phyloP scores from a whole-genome alignment of 2,329 filamentous ascomycete species.

The Fusarium multiceps region DNA sequence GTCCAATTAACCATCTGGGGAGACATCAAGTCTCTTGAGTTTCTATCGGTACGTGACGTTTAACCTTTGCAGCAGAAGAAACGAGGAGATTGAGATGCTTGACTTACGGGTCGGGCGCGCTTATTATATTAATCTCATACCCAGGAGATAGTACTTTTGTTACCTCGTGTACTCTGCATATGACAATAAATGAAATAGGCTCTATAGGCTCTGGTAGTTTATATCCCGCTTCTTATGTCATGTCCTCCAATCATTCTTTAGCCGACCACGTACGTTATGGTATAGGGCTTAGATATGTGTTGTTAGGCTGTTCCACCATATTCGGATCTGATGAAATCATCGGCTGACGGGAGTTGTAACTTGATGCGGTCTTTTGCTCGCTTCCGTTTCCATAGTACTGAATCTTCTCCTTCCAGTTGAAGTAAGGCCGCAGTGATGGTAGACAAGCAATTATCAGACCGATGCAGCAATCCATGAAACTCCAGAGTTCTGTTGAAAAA shows the following conservation, averaged over 20 bases:
- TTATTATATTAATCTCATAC: neutral
- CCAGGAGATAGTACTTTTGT: neutral
- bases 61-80: neutral
- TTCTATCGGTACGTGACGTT: neutral
- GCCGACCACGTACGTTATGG: neutral
- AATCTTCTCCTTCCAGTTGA: slow-evolving; percentile 3
- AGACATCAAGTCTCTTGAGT: neutral
- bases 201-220: neutral
- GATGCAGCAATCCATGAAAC: slow-evolving; percentile 11
- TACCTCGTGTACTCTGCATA: neutral
- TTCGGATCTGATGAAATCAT: neutral
- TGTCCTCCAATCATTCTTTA: neutral
- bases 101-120: too few relatives aligned
- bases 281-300: neutral
- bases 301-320: neutral
- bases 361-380: neutral
- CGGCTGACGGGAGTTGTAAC: neutral
- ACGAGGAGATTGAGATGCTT: neutral
- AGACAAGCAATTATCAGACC: slow-evolving; percentile 22
- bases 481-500: neutral
- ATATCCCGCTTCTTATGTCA: neutral
- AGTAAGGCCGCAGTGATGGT: slow-evolving; percentile 17
- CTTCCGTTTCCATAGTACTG: slow-evolving; percentile 5
- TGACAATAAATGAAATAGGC: neutral
- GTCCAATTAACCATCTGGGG: neutral